phyloP scores from a whole-genome alignment of 495 filamentous ascomycete genomes.

The Aspergillus campestris region DNA sequence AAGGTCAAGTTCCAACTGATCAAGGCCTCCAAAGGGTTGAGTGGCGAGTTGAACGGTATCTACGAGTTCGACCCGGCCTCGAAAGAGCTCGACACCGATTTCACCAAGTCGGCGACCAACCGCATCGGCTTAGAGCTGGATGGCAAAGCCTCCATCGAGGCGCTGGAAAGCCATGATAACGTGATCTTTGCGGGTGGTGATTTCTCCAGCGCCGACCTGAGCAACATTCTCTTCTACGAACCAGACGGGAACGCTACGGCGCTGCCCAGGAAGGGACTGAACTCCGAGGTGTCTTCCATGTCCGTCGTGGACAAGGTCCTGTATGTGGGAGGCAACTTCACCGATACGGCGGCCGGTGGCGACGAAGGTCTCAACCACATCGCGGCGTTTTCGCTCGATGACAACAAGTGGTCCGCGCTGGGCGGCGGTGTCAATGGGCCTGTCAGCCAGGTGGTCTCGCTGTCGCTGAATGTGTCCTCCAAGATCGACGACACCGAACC shows the following conservation, averaged over 20 bases:
- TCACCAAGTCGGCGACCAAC: slow-evolving; percentile 65
- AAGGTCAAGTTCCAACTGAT: slow-evolving; percentile 69
- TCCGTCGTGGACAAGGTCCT: slow-evolving; percentile 52
- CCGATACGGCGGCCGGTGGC: slow-evolving; percentile 55
- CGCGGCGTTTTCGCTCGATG: slow-evolving; percentile 62
- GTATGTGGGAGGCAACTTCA: slow-evolving; percentile 84
- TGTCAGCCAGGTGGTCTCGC: slow-evolving; percentile 62
- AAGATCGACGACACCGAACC: slow-evolving; percentile 51
- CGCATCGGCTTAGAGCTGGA: slow-evolving; percentile 60
- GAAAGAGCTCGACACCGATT: slow-evolving; percentile 46
- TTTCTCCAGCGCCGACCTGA: slow-evolving; percentile 57
- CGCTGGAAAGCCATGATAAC: slow-evolving; percentile 49
- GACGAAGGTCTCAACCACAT: slow-evolving; percentile 58
- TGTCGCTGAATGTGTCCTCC: slow-evolving; percentile 71
- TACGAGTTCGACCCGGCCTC: slow-evolving; percentile 78
- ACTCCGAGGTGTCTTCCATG: slow-evolving; percentile 68
- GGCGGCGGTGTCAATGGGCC: slow-evolving; percentile 80
- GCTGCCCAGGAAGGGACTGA: slow-evolving; percentile 65
- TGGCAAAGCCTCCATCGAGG: slow-evolving; percentile 53
- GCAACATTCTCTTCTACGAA: slow-evolving; percentile 69
- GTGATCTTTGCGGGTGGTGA: slow-evolving; percentile 75
- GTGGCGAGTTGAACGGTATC: slow-evolving; percentile 72
- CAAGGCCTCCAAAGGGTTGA: slow-evolving; percentile 36
- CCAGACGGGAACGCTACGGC: slow-evolving; percentile 48
- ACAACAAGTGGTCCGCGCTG: slow-evolving; percentile 65